Evolutionary conservation across 2,329 filamentous ascomycete species (phyloP).

Genomic region (Curvularia sp.): DNA sequence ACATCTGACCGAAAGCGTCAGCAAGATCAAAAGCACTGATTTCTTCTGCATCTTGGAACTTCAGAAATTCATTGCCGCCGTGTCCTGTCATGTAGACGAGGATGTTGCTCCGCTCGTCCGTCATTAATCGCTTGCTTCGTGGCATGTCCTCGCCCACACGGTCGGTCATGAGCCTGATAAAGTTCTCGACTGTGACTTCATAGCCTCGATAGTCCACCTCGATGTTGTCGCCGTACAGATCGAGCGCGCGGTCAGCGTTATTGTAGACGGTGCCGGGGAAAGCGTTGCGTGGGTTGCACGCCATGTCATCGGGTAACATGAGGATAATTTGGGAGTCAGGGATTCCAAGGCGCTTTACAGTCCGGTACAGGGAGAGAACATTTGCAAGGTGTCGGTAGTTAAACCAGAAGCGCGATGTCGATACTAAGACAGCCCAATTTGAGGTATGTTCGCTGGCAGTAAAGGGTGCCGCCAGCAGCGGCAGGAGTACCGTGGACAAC

Average conservation of each 20-base stretch:
- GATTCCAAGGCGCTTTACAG: slow-evolving; percentile 95
- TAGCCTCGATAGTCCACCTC: slow-evolving; percentile 98
- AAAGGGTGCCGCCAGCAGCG: slow-evolving; percentile 47
- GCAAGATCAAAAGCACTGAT: slow-evolving; percentile 96
- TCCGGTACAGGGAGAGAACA: slow-evolving; percentile 95
- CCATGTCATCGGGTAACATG: slow-evolving; percentile 99
- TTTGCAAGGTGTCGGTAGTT: slow-evolving; percentile 99
- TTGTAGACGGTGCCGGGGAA: slow-evolving; percentile 99
- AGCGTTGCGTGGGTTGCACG: slow-evolving; percentile 97
- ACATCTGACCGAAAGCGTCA: slow-evolving; percentile 99
- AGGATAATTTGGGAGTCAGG: slow-evolving; percentile 99
- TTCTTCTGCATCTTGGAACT: slow-evolving; percentile 98
- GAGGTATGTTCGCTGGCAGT: slow-evolving; percentile 81
- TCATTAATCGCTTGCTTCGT: slow-evolving; percentile 88
- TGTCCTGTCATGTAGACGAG: slow-evolving; percentile 99
- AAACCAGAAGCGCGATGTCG: slow-evolving; percentile 99
- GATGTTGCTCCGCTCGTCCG: slow-evolving; percentile 95
- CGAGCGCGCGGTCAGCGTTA: slow-evolving; percentile 93
- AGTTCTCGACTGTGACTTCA: slow-evolving; percentile 98
- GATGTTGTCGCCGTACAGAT: slow-evolving; percentile 97
- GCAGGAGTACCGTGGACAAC: slow-evolving; percentile 33
- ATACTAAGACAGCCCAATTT: slow-evolving; percentile 99
- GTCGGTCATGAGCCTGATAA: slow-evolving; percentile 93
- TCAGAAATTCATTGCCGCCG: slow-evolving; percentile 95
- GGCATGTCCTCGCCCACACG: slow-evolving; percentile 94